Base-by-base conservation (phyloP, 1,284 basidiomycete genomes). In the Marasmius fiardii region DNA sequence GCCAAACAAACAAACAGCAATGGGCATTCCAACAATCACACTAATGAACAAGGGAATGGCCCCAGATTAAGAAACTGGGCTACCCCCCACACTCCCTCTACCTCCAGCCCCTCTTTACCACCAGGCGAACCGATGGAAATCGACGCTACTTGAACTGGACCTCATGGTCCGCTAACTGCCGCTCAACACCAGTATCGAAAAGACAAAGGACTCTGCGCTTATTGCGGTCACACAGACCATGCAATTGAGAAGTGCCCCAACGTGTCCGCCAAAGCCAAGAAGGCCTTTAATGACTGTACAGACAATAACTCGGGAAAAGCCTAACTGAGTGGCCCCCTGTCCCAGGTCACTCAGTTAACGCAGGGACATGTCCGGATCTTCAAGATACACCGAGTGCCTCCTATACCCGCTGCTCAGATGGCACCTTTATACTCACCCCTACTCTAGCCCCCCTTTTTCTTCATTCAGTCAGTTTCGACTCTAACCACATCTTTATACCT, bases 401-500 rank as follows among this genome's bases (percentile, higher is more conserved):
- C n/a, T n/a, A n/a, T n/a, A n/a, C n/a, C n/a, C n/a, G n/a, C 1
- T 35, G 16, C 41, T 7, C 26, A 5, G 50, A 56, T 39, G 55
- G 55, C 43, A 23, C 39, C 8, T 56, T 33, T 3, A 0, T 1
- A 16, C 43, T 35, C 1, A 41, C 23, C 23, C 28, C 23, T 14
- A 3, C n/a, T 1, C 12, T 20, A 34, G 43, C 55, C 50, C 58
- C 62, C 20, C n/a, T 16, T 31, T 57, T 33, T 53, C 8, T 43
- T 43, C 43, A 43, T 48, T 48, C 34, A 41, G n/a, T 58, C 1
- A 54, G 58, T 45, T 57, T 59, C 6, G 39, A 63, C 18, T 47
- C 58, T 47, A 8, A 8, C 18, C 70, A 71, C 62, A 69, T 72
- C 51, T 67, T 70, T 44, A 60, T 72, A 33, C 56, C 64, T 33